A percentile compares a stretch with the other conserved stretches of the same genome.
Conservation (phyloP, 2,329 filamentous ascomycete species). For the Fusarium sp. region DNA sequence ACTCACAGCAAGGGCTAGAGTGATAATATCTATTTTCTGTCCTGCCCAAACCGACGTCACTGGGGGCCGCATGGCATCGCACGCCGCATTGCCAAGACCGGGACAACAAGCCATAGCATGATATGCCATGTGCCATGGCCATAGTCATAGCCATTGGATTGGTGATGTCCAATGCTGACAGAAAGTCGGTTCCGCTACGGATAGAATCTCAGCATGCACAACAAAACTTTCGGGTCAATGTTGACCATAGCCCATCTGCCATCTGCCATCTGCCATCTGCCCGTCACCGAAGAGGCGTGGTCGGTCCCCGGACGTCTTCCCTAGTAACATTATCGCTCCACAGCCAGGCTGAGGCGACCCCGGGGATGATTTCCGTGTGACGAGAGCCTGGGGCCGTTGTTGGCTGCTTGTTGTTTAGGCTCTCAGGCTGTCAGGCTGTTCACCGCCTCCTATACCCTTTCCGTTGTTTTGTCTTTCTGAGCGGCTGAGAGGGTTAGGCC, state of each 20-base stretch:
- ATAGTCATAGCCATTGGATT: constrained; percentile 40
- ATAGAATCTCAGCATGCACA: constrained; percentile 3
- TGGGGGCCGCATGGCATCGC: constrained; percentile 10
- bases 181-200: constrained; percentile 34
- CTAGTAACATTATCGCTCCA: constrained; percentile 40
- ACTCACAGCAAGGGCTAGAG: constrained; percentile 35
- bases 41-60: constrained; percentile 47
- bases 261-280: constrained; percentile 23
- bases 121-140: constrained; percentile 38
- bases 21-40: constrained; percentile 35
- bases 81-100: constrained; percentile 41
- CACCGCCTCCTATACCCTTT: constrained; percentile 45
- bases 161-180: constrained; percentile 15
- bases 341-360: constrained; percentile 44
- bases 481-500: constrained; percentile 26
- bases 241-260: background rate
- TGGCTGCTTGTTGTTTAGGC: background rate
- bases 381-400: constrained; percentile 40
- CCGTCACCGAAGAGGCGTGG: constrained; percentile 36
- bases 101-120: constrained; percentile 36
- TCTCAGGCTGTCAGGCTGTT: constrained; percentile 25
- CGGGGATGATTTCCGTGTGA: constrained; percentile 48
- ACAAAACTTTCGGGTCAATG: constrained; percentile 4
- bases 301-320: constrained; percentile 34
- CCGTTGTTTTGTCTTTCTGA: constrained; percentile 28